Conservation (phyloP, 2,329 filamentous ascomycete genomes). For the Neofusicoccum umdonicola region DNA sequence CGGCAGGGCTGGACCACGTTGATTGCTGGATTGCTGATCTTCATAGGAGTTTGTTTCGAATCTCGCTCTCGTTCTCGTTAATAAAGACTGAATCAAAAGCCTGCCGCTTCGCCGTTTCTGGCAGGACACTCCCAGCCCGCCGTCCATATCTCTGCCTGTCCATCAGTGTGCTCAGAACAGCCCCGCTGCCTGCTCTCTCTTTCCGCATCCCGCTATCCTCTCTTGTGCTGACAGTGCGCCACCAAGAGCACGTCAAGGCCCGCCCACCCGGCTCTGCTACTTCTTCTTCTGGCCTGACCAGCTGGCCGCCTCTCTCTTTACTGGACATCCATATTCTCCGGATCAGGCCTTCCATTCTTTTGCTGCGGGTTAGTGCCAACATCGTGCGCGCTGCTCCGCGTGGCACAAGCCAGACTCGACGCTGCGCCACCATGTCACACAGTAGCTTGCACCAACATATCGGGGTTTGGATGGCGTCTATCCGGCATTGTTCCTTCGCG, state of each 20-base stretch:
- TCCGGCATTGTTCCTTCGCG: neutral
- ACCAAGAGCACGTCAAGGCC: neutral
- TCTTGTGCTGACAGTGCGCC: neutral
- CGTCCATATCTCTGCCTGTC: neutral
- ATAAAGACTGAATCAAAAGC: constrained; percentile 1
- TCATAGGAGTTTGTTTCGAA: constrained; percentile 14
- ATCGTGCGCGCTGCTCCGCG: neutral
- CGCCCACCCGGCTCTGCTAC: too few species aligned
- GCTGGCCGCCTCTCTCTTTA: too few species aligned
- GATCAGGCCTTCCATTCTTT: too few species aligned
- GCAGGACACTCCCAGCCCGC: neutral
- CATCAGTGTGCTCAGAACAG: neutral
- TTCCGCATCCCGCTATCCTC: too few species aligned
- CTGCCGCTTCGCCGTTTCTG: neutral
- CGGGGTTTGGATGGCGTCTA: neutral
- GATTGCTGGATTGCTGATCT: constrained; percentile 9
- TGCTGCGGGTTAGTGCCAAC: neutral
- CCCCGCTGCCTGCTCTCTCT: neutral
- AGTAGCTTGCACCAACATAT: neutral
- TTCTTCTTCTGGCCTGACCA: too few species aligned
- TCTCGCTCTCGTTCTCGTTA: constrained; percentile 8
- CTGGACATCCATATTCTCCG: too few species aligned
- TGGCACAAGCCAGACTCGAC: neutral
- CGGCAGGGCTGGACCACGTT: neutral
- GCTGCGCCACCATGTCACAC: neutral